Evolutionary conservation across 2,329 filamentous ascomycete species (phyloP), one percentile per base, ranked within the genome.

Genomic region (Pseudofabraea citricarpa): DNA sequence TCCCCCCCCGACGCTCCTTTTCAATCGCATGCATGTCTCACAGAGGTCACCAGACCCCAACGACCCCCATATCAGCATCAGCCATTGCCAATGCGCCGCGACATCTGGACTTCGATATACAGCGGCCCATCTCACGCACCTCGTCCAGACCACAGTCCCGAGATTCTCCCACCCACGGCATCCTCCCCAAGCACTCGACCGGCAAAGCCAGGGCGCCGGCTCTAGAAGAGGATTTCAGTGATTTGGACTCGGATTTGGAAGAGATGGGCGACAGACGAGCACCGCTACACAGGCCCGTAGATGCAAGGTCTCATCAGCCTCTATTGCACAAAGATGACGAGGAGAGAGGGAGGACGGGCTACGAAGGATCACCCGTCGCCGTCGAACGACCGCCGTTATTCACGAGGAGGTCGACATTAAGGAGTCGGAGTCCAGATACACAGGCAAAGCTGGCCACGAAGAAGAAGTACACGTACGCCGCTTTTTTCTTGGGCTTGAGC

Each of bases 381-480:
- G 19, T 45, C 21, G 43, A 49, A 20, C 48, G 50, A 23, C 53
- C 57, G 18, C 65, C 69, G 13, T 54, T 59, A 19, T 66, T 76
- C 49, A 68, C 71, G 33, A 73, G 79, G 44, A 72, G 78, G 44
- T 85, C 82, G 32, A 84, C 84, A 10, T 82, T 95, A 67, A 81
- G 85, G 58, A 90, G 88, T 60, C 75, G 80, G 56, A 90, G 85
- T 59, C 87, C 88, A n/a, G 76, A 81, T 46, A 70, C 73, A 26
- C 72, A 77, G 53, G 75, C 80, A 15, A 76, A 77, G 51, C 67
- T 75, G 47, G 83, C 82, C 33, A 90, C 87, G 26, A 79, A 79
- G 60, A 85, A 80, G 61, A 89, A 89, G 66, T 97, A 98, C 67
- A 84, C 86, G 19, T 88, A 91, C 61, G 91, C 93, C 2, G 83